A percentile compares a stretch with the other conserved stretches of the same genome.
Evolutionary conservation across 2,329 filamentous ascomycete species (phyloP).

Genomic region (Nemania sp.): DNA sequence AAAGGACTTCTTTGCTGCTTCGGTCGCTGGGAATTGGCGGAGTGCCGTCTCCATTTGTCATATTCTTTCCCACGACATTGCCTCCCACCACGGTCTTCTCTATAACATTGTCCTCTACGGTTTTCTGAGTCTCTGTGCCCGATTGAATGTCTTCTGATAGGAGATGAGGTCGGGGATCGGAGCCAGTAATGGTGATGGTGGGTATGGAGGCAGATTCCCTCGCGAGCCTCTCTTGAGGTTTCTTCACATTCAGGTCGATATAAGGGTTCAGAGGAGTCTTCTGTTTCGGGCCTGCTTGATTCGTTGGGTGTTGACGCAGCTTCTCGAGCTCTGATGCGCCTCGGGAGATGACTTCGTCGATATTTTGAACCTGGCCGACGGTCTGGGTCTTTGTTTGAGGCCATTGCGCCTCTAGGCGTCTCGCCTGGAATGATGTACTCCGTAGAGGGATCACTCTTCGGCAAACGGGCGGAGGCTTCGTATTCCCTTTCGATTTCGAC

Average conservation of each 20-base stretch:
- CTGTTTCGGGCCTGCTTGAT: background rate
- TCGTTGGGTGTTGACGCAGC: constrained; percentile 5
- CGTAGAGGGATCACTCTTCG: constrained; percentile 36
- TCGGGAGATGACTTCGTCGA: constrained; percentile 11
- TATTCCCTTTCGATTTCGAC: constrained; percentile 38
- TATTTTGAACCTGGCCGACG: constrained; percentile 18
- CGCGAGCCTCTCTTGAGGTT: constrained; percentile 16
- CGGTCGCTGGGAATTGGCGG: constrained; percentile 16
- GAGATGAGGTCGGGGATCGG: constrained; percentile 38
- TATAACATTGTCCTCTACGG: constrained; percentile 6
- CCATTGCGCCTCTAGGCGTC: constrained; percentile 7
- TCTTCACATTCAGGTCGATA: constrained; percentile 4
- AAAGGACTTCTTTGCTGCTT: constrained; percentile 11
- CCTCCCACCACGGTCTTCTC: too few relatives aligned
- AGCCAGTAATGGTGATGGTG: constrained; percentile 67
- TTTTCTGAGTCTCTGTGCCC: constrained; percentile 1
- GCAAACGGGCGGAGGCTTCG: constrained; percentile 35
- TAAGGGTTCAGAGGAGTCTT: background rate
- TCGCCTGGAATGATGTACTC: constrained; percentile 23
- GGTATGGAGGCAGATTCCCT: constrained; percentile 55
- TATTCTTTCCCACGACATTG: constrained; percentile 8
- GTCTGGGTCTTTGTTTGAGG: constrained; percentile 13
- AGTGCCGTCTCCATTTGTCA: constrained; percentile 7
- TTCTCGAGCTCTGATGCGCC: constrained; percentile 15
- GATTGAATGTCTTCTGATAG: constrained; percentile 12